Base-by-base conservation (phyloP, 441 rosid genomes). In the Adansonia madagascariensis region DNA sequence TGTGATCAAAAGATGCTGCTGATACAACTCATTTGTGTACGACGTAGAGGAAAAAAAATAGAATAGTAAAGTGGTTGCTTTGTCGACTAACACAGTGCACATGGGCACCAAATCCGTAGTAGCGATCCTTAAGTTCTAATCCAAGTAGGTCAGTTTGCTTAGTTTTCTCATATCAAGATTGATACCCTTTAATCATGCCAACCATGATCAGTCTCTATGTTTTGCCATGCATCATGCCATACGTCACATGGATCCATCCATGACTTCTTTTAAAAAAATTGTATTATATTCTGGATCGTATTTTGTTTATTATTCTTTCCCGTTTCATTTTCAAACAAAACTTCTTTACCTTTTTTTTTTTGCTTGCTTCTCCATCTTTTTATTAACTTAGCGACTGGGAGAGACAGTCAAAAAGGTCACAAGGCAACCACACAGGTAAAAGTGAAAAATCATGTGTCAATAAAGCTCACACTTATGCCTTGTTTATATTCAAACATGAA, bases 21-120 rank as follows among this genome's bases (percentile, higher is more conserved):
- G 17, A 24, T 70, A 35, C 63, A 71, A 71, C 75, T 55, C 75
- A 72, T 53, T 15, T n/a, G 1, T 71, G 63, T 71, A 53, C 75
- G 27, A n/a, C 14, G 12, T 14, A 24, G 4, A 1, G 22, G 31
- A 18, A 9, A 46, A 8, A 39, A 60, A 41, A 41, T 41, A 4
- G 8, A 17, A 7, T 7, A 2, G 8, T 1, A 2, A 39, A 39
- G n/a, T 18, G 22, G 15, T 41, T 43, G 18, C 52, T 43, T 43
- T 27, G 70, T 46, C 15, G 44, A 6, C 62, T 35, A 71, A 35
- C 27, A 71, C 63, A 31, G 35, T 3, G 47, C 64, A 71, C 75
- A 55, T 35, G 64, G 63, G 8, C 63, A 71, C 12, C 74, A 53
- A 53, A n/a, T 4, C 75, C 62, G 27, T 27, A 5, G 14, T 14